phyloP scores from a whole-genome alignment of 148 eudicot genomes.

The Heliamphora exappendiculata region DNA sequence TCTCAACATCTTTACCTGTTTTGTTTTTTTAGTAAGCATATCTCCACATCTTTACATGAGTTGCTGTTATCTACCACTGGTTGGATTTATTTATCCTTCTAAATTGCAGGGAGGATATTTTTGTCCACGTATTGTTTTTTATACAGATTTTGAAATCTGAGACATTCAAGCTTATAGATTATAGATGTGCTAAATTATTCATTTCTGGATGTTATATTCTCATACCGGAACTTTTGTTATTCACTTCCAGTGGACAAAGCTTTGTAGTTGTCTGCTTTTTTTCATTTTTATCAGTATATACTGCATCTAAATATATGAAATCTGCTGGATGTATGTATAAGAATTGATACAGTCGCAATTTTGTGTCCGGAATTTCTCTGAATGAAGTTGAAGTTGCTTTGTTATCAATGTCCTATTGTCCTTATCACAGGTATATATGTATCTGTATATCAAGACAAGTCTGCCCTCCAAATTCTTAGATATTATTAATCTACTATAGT shows the following conservation, averaged over 20 bases:
- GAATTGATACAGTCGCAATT: background rate
- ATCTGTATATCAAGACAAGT: too few relatives aligned
- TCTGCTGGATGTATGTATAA: background rate
- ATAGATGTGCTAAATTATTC: background rate
- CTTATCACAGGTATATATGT: background rate
- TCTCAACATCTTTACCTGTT: background rate
- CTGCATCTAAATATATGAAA: background rate
- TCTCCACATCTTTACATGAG: background rate
- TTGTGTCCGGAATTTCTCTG: background rate
- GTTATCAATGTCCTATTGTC: background rate
- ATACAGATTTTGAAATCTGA: background rate
- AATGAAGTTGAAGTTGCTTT: background rate
- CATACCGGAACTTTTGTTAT: background rate
- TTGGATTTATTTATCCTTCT: background rate
- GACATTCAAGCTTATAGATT: too few relatives aligned
- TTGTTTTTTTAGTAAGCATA: background rate
- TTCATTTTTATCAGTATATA: background rate
- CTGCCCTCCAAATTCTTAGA: too few relatives aligned
- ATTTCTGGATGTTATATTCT: background rate
- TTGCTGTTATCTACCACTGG: constrained; percentile 1
- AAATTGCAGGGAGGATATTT: background rate
- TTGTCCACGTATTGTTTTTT: background rate
- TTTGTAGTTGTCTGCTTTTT: background rate
- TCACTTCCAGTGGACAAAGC: background rate
- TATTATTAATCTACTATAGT: too few relatives aligned